These are phyloP conservation scores for Castanospermum australe DNA, from an alignment of 306 rosid species.

Conservation along the genomic window DNA sequence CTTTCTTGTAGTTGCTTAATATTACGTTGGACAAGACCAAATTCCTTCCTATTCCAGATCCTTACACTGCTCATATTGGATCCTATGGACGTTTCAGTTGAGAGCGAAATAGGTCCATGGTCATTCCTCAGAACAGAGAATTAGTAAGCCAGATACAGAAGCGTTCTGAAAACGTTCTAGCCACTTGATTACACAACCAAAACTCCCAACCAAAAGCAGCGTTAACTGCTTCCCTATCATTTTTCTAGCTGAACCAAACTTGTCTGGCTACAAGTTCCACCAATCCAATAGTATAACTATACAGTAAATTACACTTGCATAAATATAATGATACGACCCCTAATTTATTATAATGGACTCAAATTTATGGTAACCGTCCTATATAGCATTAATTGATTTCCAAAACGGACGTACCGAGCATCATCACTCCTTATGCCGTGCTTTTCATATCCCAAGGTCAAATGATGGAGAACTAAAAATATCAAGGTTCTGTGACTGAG, in stretches of 20 bases:
- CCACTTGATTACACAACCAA: neutral
- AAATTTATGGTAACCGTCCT: neutral
- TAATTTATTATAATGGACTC: neutral
- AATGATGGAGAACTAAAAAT: slow-evolving; percentile 62
- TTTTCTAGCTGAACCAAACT: neutral
- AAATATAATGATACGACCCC: neutral
- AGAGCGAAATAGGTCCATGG: neutral
- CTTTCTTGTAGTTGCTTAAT: too few species aligned
- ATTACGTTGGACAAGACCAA: too few species aligned
- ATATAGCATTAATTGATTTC: neutral
- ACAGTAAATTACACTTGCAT: neutral
- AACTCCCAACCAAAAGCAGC: neutral
- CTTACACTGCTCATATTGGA: too few species aligned
- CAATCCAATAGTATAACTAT: neutral
- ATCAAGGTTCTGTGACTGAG: slow-evolving; percentile 29
- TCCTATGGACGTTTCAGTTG: neutral
- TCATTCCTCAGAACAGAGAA: neutral
- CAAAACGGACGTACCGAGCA: neutral
- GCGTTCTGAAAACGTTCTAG: neutral
- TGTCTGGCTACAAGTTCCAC: neutral
- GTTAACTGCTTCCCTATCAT: neutral
- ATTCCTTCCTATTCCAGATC: too few species aligned
- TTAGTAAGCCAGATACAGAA: neutral
- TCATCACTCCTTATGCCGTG: neutral
- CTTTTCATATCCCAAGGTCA: slow-evolving; percentile 77